Percentiles rank a stretch among this genome's conserved stretches.
phyloP scores from a whole-genome alignment of 768 basidiomycete species.

The Amanita rubescens region DNA sequence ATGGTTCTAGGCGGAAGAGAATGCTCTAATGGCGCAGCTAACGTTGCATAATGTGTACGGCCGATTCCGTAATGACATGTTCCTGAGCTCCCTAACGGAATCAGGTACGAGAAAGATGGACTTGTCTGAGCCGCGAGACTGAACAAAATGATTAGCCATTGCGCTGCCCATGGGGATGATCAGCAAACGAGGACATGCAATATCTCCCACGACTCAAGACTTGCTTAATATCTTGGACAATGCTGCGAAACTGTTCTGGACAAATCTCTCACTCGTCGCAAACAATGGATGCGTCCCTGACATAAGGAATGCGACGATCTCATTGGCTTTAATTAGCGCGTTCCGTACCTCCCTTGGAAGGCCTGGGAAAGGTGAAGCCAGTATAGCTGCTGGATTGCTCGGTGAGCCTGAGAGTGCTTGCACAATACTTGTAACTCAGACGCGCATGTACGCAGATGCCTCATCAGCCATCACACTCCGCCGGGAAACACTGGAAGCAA shows the following conservation, averaged over 20 bases:
- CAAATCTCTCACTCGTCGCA: constrained; percentile 48
- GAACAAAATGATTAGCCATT: constrained; percentile 47
- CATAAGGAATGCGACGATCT: constrained; percentile 68
- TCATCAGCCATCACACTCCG: constrained; percentile 73
- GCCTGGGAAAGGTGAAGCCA: constrained; percentile 37
- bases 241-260: constrained; percentile 67
- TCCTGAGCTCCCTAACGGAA: constrained; percentile 83
- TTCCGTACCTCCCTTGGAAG: constrained; percentile 80
- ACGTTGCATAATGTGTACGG: constrained; percentile 71
- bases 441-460: constrained; percentile 41
- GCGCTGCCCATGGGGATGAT: constrained; percentile 78
- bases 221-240: constrained; percentile 53
- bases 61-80: constrained; percentile 79
- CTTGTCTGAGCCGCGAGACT: background rate
- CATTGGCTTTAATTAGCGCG: constrained; percentile 61
- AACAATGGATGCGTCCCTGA: constrained; percentile 58
- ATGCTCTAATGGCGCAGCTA: constrained; percentile 68
- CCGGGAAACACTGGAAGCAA: constrained; percentile 80
- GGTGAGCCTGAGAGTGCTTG: constrained; percentile 29
- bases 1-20: constrained; percentile 57
- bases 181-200: constrained; percentile 28
- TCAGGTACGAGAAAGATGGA: constrained; percentile 56
- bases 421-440: background rate
- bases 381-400: constrained; percentile 55
- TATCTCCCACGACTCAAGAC: constrained; percentile 44